Evolutionary conservation across 352 stramenopile genomes (phyloP).

Genomic region (Globisporangium nodosum): DNA sequence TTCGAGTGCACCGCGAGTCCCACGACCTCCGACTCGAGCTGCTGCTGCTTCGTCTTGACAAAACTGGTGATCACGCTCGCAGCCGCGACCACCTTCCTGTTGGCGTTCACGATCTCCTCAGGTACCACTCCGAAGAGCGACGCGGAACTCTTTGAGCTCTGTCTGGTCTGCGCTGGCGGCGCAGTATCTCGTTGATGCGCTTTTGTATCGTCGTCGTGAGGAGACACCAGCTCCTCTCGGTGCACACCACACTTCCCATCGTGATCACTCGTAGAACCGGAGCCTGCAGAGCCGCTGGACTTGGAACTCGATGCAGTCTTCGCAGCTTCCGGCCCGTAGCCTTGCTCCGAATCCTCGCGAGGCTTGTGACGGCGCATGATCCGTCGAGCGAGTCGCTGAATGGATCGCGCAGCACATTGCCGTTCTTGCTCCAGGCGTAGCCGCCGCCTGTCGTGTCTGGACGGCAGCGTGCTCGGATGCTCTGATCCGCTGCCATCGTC

Average conservation of each 20-base stretch:
- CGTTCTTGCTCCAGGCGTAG: conserved; percentile 6
- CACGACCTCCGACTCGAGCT: conserved; percentile 31
- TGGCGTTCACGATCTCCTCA: conserved; percentile 20
- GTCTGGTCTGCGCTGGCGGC: too few species aligned
- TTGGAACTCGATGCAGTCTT: not conserved
- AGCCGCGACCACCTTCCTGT: conserved; percentile 22
- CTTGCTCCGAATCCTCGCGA: not conserved
- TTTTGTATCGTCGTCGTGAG: not conserved
- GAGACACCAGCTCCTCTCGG: too few species aligned
- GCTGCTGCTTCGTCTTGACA: conserved; percentile 33
- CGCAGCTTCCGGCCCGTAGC: not conserved
- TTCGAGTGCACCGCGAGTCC: conserved; percentile 30
- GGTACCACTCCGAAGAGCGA: conserved; percentile 10
- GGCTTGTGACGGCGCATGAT: not conserved
- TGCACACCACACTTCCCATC: not conserved
- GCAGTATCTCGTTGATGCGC: not conserved
- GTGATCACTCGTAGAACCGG: not conserved
- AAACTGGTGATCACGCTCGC: conserved; percentile 29
- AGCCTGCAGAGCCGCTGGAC: not conserved
- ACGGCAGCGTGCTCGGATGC: not conserved
- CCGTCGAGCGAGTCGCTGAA: conserved; percentile 19
- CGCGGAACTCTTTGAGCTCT: conserved; percentile 5
- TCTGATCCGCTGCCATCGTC: not conserved
- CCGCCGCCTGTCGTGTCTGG: conserved; percentile 1
- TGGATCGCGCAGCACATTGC: conserved; percentile 1